Base-by-base conservation (phyloP, 1,284 basidiomycete genomes). In the Moniliophthora roreri region DNA sequence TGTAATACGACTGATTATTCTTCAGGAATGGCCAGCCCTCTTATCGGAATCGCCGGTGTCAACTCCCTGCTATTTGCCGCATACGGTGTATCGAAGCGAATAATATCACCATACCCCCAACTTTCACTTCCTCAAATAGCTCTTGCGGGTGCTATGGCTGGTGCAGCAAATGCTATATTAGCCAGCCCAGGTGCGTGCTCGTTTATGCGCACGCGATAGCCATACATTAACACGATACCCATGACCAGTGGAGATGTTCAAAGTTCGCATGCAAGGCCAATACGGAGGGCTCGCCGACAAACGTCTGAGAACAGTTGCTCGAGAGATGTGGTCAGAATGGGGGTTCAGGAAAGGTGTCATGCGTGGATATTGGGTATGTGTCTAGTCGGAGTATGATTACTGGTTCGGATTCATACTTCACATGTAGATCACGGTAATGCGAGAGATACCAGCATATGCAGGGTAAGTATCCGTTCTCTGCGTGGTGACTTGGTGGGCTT, bases 211-310 rank as follows among this genome's bases (percentile, higher is more conserved):
- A 35, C 15, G 16, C 21, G 21, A 13, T 21, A 20, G 9, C 13
- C 32, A 3, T 9, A 49, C 11, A 46, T 21, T 35, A 40, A 10
- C 40, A 56, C 21, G 18, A 24, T 26, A 16, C 44, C 20, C 46
- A 41, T 20, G 2, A 34, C 8, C 57, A 90, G 89, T 91, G 50
- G 90, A 92, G 67, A 89, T 92, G 87, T 90, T 91, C 70, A 93
- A 95, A 73, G 93, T 98, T 44, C 84, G 93, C n/a, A 97, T 98
- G 95, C 95, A 98, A 72, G 94, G 92, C 4, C 92, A 95, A 65
- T 94, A 93, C 61, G 91, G 89, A 16, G 79, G 76, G 2, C 76
- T 81, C 9, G 76, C 79, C 4, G 93, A 95, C 66, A 91, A 95
- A 71, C 80, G 83, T 40, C 77, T 97, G 28, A 74, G 85, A 28